Evolutionary conservation across 108 stramenopile genomes (phyloP).

Genomic region (Schizochytrium sp.): DNA sequence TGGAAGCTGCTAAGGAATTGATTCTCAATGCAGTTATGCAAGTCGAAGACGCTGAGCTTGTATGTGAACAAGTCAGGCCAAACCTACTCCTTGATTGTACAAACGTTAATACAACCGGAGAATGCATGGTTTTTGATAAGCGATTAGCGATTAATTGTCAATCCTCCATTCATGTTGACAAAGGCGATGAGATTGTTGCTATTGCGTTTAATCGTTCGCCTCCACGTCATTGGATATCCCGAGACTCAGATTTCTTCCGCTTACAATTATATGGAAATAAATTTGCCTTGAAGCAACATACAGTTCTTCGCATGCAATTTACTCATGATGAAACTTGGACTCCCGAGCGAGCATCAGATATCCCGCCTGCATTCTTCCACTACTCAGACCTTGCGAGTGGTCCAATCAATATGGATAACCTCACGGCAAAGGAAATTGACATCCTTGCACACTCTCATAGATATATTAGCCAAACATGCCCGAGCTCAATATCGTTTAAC

Average conservation of each 20-base stretch:
- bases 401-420: no score
- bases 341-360: no score
- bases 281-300: constrained; percentile 41
- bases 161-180: background rate
- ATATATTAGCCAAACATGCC: no score
- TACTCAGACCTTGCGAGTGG: no score
- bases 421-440: no score
- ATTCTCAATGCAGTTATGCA: background rate
- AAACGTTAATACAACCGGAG: background rate
- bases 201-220: background rate
- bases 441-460: no score
- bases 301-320: background rate
- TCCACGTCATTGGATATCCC: background rate
- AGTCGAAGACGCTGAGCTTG: background rate
- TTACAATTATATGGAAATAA: background rate
- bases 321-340: background rate
- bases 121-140: constrained; percentile 39
- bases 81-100: background rate
- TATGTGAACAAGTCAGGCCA: background rate
- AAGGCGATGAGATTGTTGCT: background rate
- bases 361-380: no score
- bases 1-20: constrained; percentile 12
- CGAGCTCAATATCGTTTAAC: no score
- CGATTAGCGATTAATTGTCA: background rate
- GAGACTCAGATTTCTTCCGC: background rate